phyloP scores from a whole-genome alignment of 768 basidiomycete species.

The Megacollybia marginata region DNA sequence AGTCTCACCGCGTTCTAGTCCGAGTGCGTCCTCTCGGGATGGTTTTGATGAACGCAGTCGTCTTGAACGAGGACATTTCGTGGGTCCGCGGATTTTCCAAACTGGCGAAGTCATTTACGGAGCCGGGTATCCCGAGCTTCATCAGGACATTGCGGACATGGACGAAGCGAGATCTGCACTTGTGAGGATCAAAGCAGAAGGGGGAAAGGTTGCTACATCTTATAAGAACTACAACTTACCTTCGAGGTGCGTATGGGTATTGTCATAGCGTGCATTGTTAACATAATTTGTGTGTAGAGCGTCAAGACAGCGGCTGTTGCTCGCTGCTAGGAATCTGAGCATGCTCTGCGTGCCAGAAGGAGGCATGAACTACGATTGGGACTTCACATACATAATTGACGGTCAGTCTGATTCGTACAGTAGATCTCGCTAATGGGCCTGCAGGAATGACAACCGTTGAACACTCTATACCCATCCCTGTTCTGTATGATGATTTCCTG shows the following conservation, averaged over 20 bases:
- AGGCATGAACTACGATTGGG: slow-evolving; percentile 78
- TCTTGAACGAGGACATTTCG: slow-evolving; percentile 58
- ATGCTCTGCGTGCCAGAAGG: slow-evolving; percentile 75
- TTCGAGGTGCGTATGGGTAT: slow-evolving; percentile 35
- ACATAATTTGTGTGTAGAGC: slow-evolving; percentile 32
- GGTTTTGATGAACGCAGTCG: slow-evolving; percentile 62
- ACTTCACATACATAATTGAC: slow-evolving; percentile 71
- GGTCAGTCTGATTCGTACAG: slow-evolving; percentile 26
- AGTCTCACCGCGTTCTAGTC: slow-evolving; percentile 28
- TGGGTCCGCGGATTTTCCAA: slow-evolving; percentile 69
- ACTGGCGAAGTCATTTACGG: slow-evolving; percentile 63
- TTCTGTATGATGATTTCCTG: slow-evolving; percentile 59
- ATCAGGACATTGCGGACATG: slow-evolving; percentile 58
- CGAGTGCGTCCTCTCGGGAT: slow-evolving; percentile 54
- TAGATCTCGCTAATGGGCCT: not conserved
- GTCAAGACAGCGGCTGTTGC: slow-evolving; percentile 58
- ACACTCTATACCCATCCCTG: slow-evolving; percentile 59
- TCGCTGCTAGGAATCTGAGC: slow-evolving; percentile 50
- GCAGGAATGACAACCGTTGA: slow-evolving; percentile 74
- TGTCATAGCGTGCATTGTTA: not conserved
- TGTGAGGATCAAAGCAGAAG: slow-evolving; percentile 62
- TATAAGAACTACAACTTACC: slow-evolving; percentile 78
- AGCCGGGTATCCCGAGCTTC: slow-evolving; percentile 32
- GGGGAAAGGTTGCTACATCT: slow-evolving; percentile 61
- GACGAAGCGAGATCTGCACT: slow-evolving; percentile 61